Base-by-base conservation (phyloP, 208 protist genomes). In the Porcisia deanei region DNA sequence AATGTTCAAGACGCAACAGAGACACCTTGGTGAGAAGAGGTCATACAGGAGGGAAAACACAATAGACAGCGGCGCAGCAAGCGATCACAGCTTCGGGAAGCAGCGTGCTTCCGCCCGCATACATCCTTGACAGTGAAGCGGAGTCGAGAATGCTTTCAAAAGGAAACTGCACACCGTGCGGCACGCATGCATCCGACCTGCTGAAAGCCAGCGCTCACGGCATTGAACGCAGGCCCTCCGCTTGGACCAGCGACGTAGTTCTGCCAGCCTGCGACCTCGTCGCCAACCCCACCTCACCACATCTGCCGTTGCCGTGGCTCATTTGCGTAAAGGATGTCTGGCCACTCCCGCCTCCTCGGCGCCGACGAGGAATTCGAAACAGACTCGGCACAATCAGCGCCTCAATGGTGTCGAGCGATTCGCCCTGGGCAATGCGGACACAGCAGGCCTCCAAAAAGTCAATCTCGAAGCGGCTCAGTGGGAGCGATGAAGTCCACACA, bases 361-460 rank as follows among this genome's bases (percentile, higher is more conserved):
- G 89, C 1, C 85, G 77, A 18, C 86, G 86, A n/a, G 89, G 93
- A 65, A 96, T 87, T 53, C 93, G 91, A 76, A 97, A 97, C 5
- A 90, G 75, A 9, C 61, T 58, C 20, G 93, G 93, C 18, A 96
- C 88, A 10, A 88, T 85, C 25, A 92, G 79, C 22, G 76, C 81
- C 12, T 87, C 85, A 41, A 94, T 76, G 16, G 82, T 73, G 43
- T 88, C 89, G 25, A 84, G 65, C 5, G 55, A 43, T 74, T 85
- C 88, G 1, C 89, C 88, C 37, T 75, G 60, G 0, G 91, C 90
- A 6, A 97, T 75, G 34, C 93, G 88, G 37, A 87, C 71, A 77
- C 93, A 97, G 76, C 91, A 96, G 16, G 91, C 93, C 75, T 94
- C 91, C 18, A 97, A 60, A 71, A 97, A 97, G 80, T 97, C 93